These are phyloP conservation scores for Tubosaeta sp. DNA, from an alignment of 768 basidiomycete species.

Conservation along the genomic window DNA sequence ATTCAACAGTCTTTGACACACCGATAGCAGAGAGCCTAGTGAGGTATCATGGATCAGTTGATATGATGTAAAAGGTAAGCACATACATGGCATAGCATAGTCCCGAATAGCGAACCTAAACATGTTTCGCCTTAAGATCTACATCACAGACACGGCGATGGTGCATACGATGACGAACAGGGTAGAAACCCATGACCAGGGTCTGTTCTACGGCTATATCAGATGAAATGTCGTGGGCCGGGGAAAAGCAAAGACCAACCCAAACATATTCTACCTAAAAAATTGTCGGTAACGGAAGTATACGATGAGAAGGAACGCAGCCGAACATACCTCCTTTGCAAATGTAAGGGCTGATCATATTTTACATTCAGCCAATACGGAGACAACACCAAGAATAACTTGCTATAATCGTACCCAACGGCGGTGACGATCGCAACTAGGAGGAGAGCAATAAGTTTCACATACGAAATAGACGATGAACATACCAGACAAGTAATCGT, in stretches of 20 bases:
- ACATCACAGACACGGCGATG: neutral
- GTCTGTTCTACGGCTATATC: neutral
- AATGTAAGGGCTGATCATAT: neutral
- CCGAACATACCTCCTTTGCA: neutral
- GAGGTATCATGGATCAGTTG: neutral
- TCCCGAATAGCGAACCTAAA: slow-evolving; percentile 2
- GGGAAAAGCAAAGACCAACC: neutral
- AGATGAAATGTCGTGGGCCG: neutral
- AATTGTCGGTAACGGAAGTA: too few species aligned
- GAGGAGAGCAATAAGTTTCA: neutral
- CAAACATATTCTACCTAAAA: slow-evolving; percentile 2
- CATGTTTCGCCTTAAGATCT: neutral
- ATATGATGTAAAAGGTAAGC: too few species aligned
- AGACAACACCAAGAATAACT: too few species aligned
- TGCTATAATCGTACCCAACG: too few species aligned
- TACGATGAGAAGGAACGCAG: neutral
- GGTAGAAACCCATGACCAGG: neutral
- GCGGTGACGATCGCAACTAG: too few species aligned
- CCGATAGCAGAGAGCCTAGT: neutral
- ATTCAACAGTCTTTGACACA: neutral
- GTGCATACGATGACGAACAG: neutral
- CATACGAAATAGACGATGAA: too few species aligned
- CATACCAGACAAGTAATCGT: neutral
- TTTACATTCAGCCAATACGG: neutral
- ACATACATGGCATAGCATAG: neutral